These are phyloP conservation scores for Cercospora citrullina DNA, from an alignment of 2,329 filamentous ascomycete species.

Conservation along the genomic window DNA sequence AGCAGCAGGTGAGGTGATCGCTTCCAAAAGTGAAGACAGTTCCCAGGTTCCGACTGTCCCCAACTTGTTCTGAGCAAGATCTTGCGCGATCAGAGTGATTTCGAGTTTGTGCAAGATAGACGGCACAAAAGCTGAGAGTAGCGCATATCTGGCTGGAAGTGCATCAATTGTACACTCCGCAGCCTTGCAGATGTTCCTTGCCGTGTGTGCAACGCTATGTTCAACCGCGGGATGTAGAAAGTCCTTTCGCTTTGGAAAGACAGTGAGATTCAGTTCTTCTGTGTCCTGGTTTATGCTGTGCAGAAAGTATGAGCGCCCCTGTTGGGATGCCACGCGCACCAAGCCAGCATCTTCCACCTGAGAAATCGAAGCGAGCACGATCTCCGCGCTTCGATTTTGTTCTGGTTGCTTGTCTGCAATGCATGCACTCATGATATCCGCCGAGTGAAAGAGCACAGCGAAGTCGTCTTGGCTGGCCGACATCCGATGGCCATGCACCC, in stretches of 20 bases:
- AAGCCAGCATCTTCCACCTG: slow-evolving; percentile 19
- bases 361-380: not conserved
- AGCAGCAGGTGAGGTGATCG: slow-evolving; percentile 68
- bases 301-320: slow-evolving; percentile 26
- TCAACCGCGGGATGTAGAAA: slow-evolving; percentile 53
- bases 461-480: slow-evolving; percentile 14
- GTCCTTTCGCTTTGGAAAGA: slow-evolving; percentile 58
- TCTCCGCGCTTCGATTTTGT: not conserved
- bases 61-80: slow-evolving; percentile 59
- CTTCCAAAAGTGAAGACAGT: slow-evolving; percentile 62
- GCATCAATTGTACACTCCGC: slow-evolving; percentile 50
- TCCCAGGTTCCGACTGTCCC: slow-evolving; percentile 51
- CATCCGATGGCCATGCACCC: slow-evolving; percentile 20
- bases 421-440: not conserved
- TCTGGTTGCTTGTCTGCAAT: not conserved
- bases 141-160: slow-evolving; percentile 49
- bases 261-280: slow-evolving; percentile 12
- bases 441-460: slow-evolving; percentile 20
- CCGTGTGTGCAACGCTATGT: slow-evolving; percentile 39
- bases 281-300: slow-evolving; percentile 1
- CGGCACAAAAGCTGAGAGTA: slow-evolving; percentile 65
- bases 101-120: slow-evolving; percentile 71
- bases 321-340: slow-evolving; percentile 21
- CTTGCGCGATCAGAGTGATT: slow-evolving; percentile 61
- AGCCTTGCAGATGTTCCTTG: slow-evolving; percentile 52